Evolutionary conservation across 257 asterid species (phyloP).

Genomic region (Solanum medicagineum): DNA sequence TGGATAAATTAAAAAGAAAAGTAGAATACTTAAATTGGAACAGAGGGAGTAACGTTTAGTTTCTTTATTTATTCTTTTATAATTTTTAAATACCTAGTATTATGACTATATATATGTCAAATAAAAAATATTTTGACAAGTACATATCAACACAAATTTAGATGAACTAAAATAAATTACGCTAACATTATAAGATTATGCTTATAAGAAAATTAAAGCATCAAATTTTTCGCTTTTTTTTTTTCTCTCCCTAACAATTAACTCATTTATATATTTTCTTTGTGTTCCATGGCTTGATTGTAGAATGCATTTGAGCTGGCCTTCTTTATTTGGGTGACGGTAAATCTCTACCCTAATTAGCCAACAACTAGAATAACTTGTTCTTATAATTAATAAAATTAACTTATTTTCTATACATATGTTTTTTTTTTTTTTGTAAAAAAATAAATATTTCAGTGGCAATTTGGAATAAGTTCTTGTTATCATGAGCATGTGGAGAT

Average conservation of each 20-base stretch:
- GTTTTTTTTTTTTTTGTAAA: background rate
- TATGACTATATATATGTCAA: background rate
- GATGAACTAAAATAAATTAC: background rate
- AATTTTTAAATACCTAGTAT: background rate
- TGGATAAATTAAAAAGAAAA: background rate
- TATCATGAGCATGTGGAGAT: constrained; percentile 35
- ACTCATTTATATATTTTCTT: background rate
- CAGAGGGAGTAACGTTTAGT: too few relatives aligned
- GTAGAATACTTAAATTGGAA: background rate
- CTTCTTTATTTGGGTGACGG: constrained; percentile 75
- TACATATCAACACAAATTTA: background rate
- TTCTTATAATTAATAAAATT: background rate
- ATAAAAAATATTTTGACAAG: too few relatives aligned
- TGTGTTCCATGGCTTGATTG: background rate
- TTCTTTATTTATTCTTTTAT: background rate
- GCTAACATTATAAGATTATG: background rate
- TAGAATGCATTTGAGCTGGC: constrained; percentile 67
- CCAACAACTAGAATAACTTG: background rate
- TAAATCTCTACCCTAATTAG: background rate
- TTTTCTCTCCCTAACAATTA: background rate
- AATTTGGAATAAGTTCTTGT: constrained; percentile 60
- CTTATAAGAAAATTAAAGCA: background rate
- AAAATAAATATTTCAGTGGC: constrained; percentile 26
- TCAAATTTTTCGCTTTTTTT: background rate
- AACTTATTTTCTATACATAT: background rate